These are phyloP conservation scores for Nicotiana paniculata DNA, from an alignment of 257 asterid genomes.

Conservation along the genomic window DNA sequence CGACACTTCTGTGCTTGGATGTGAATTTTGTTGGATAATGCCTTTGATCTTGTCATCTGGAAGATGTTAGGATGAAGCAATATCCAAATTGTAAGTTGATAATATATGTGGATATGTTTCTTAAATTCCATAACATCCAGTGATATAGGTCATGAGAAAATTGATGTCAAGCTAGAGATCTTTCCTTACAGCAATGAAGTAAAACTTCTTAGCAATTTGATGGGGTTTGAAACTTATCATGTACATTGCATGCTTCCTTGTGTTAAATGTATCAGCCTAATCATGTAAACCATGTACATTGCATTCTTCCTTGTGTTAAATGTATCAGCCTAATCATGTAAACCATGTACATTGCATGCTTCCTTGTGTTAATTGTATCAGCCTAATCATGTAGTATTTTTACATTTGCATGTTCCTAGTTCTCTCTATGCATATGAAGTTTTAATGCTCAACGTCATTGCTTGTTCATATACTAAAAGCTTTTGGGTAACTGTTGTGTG, in stretches of 20 bases:
- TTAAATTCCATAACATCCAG: neutral
- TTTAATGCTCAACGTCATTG: no score
- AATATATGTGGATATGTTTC: neutral
- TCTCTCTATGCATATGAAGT: neutral
- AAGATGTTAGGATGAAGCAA: neutral
- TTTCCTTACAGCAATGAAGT: neutral
- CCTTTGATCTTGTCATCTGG: neutral
- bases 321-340: neutral
- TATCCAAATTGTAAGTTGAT: neutral
- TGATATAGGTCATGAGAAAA: neutral
- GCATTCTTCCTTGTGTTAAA: neutral
- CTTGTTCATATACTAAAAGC: no score
- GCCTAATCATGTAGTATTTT: neutral
- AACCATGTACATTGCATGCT: neutral
- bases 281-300: neutral
- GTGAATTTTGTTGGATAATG: neutral
- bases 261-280: neutral
- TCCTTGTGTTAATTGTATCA: neutral
- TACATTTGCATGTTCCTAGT: neutral
- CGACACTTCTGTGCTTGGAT: neutral
- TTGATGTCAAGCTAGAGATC: neutral
- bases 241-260: neutral
- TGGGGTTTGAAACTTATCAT: neutral
- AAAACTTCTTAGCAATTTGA: neutral
- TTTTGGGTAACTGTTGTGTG: no score